Conservation (phyloP, 352 stramenopile species). For the Blastocystis sp. region DNA sequence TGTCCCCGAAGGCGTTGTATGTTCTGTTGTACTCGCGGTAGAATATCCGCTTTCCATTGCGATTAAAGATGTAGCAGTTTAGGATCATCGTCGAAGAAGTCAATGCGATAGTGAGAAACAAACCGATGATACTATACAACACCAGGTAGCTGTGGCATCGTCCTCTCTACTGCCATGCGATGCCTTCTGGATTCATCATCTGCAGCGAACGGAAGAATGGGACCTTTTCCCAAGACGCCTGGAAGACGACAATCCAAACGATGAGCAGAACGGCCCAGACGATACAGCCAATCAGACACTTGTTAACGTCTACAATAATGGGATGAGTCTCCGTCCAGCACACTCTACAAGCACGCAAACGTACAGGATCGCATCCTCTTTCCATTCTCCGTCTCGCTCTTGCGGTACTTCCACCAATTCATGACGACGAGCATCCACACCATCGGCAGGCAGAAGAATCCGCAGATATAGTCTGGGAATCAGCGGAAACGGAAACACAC, state of each 20-base stretch:
- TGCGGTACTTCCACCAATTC: constrained; percentile 51
- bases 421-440: constrained; percentile 60
- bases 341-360: not conserved
- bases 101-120: not conserved
- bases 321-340: not conserved
- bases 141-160: not conserved
- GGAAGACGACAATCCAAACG: constrained; percentile 30
- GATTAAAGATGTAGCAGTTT: constrained; percentile 41
- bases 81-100: constrained; percentile 17
- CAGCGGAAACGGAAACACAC: not conserved
- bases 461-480: constrained; percentile 50
- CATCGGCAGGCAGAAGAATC: constrained; percentile 57
- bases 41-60: constrained; percentile 61
- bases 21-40: constrained; percentile 51
- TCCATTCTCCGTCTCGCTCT: constrained; percentile 51
- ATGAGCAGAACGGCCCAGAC: constrained; percentile 42
- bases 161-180: constrained; percentile 41
- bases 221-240: constrained; percentile 6
- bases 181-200: constrained; percentile 30
- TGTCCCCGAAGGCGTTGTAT: constrained; percentile 45
- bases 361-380: constrained; percentile 63
- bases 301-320: constrained; percentile 32
- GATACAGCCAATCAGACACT: constrained; percentile 21
- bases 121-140: not conserved
- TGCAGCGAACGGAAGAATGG: constrained; percentile 50